phyloP scores from a whole-genome alignment of 177 flowering plant genomes.

The Vitis hybrid region DNA sequence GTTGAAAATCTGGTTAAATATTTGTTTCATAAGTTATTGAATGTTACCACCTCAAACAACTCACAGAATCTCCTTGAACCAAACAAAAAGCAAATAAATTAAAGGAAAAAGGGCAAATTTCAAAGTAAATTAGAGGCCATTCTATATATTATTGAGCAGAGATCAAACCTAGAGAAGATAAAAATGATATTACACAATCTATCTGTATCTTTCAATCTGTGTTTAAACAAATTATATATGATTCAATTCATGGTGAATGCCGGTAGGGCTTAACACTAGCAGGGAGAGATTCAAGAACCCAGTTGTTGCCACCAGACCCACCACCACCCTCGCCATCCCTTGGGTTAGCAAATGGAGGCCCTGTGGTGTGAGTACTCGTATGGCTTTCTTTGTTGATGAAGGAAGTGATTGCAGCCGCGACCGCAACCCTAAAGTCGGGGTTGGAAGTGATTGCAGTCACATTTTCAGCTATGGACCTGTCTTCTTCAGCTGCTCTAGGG shows the following conservation, averaged over 20 bases:
- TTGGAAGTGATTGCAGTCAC: conserved; percentile 53
- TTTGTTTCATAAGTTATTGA: too few relatives aligned
- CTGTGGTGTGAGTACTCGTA: conserved; percentile 10
- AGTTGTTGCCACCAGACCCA: conserved; percentile 25
- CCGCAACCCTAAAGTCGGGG: conserved; percentile 65
- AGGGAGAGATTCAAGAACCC: conserved; percentile 28
- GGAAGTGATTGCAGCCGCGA: conserved; percentile 70
- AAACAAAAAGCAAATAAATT: too few relatives aligned
- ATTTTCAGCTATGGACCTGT: conserved; percentile 33
- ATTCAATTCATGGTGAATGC: neutral
- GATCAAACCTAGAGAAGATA: neutral
- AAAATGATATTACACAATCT: neutral
- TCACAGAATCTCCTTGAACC: too few relatives aligned
- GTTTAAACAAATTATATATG: neutral
- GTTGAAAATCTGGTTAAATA: too few relatives aligned
- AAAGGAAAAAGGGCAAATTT: too few relatives aligned
- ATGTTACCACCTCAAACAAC: too few relatives aligned
- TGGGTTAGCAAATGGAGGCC: conserved; percentile 10
- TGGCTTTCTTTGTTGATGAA: conserved; percentile 46
- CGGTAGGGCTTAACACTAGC: conserved; percentile 14
- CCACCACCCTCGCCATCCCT: conserved; percentile 30
- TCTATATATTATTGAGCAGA: neutral
- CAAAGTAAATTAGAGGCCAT: too few relatives aligned
- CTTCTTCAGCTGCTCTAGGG: conserved; percentile 8
- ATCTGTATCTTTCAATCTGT: neutral